Percentiles rank a stretch among this genome's conserved stretches.
Conservation (phyloP, 164 flowering plant genomes). For the Taxillus chinensis region DNA sequence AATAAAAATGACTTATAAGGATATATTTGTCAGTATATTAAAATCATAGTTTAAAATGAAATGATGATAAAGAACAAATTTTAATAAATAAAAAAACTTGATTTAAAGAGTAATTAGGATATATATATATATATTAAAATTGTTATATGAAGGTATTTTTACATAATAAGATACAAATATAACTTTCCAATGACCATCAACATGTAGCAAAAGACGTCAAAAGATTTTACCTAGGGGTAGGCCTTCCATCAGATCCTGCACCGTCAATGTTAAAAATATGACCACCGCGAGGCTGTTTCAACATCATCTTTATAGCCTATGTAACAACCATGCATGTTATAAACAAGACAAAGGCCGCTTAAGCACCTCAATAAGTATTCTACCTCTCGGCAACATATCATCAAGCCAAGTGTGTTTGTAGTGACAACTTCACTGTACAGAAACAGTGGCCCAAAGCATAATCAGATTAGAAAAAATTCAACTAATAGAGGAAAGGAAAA, state of each 20-base stretch:
- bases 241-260: constrained; percentile 99
- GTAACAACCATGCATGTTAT: constrained; percentile 7
- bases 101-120: too few species aligned
- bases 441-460: constrained; percentile 8
- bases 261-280: constrained; percentile 97
- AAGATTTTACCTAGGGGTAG: constrained; percentile 69
- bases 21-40: too few species aligned
- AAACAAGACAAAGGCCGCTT: not conserved
- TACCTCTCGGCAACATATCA: constrained; percentile 98
- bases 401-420: constrained; percentile 88
- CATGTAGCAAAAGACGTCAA: not conserved
- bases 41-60: too few species aligned
- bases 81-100: too few species aligned
- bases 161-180: too few species aligned
- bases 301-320: constrained; percentile 93
- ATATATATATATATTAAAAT: too few species aligned
- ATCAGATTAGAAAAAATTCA: not conserved
- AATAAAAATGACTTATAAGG: too few species aligned
- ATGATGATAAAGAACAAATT: too few species aligned
- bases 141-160: too few species aligned
- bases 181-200: not conserved
- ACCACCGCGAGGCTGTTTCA: constrained; percentile 76
- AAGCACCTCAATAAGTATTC: constrained; percentile 7
- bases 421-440: constrained; percentile 85
- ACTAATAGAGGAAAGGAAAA: not conserved